A percentile compares a stretch with the other conserved stretches of the same genome.
phyloP scores from a whole-genome alignment of 1,284 basidiomycete species.

The Megacollybia platyphylla region DNA sequence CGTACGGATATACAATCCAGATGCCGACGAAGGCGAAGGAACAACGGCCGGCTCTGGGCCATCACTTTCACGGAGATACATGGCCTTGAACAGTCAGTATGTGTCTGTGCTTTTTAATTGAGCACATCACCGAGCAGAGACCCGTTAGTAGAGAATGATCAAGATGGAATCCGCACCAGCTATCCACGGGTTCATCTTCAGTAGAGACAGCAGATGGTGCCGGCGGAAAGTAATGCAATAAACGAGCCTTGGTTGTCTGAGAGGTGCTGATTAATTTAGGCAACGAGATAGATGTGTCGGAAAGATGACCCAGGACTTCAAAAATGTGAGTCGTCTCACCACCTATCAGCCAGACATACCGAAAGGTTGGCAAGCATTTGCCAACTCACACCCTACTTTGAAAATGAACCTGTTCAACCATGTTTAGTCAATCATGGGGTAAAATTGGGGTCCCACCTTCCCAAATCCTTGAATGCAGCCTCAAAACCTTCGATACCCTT shows the following conservation, averaged over 20 bases:
- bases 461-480: constrained; percentile 74
- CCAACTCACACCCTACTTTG: constrained; percentile 67
- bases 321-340: neutral
- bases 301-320: constrained; percentile 48
- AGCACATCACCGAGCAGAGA: constrained; percentile 58
- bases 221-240: constrained; percentile 86
- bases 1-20: constrained; percentile 84
- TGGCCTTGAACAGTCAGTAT: constrained; percentile 46
- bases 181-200: constrained; percentile 60
- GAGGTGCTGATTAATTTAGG: constrained; percentile 49
- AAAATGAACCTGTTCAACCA: constrained; percentile 51
- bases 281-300: constrained; percentile 51
- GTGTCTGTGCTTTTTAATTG: constrained; percentile 4
- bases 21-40: constrained; percentile 54
- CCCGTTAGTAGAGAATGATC: constrained; percentile 87
- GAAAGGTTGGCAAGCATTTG: constrained; percentile 78
- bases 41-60: constrained; percentile 34
- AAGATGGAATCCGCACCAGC: constrained; percentile 73
- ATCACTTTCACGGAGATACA: constrained; percentile 50
- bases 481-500: constrained; percentile 66
- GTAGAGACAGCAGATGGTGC: constrained; percentile 28
- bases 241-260: constrained; percentile 70
- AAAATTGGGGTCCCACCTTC: constrained; percentile 27
- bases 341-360: constrained; percentile 27
- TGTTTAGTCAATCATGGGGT: neutral